Conservation (phyloP, 2,329 filamentous ascomycete genomes). For the Cercospora sp. region DNA sequence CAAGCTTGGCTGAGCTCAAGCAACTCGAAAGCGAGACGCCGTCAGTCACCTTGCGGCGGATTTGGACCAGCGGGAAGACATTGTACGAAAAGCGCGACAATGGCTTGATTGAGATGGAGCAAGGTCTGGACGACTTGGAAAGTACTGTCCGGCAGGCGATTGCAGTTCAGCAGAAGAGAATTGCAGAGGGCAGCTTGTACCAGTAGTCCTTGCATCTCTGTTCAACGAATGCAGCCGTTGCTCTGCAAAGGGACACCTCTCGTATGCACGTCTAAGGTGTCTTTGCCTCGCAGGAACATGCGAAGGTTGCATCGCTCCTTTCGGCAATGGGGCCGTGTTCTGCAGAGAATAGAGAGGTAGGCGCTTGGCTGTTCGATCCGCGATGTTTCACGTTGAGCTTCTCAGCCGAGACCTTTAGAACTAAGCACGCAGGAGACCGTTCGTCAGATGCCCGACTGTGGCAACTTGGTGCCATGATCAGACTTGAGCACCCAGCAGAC, state of each 20-base stretch:
- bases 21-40: conserved; percentile 60
- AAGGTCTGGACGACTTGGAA: conserved; percentile 55
- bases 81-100: conserved; percentile 71
- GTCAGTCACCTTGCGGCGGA: conserved; percentile 62
- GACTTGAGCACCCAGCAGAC: background rate
- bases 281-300: background rate
- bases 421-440: background rate
- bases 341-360: background rate
- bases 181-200: conserved; percentile 13
- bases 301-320: background rate
- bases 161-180: conserved; percentile 27
- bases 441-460: background rate
- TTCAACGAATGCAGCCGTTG: background rate
- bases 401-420: background rate
- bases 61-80: conserved; percentile 73
- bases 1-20: conserved; percentile 56
- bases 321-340: background rate
- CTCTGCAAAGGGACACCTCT: background rate
- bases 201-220: background rate
- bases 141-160: conserved; percentile 46
- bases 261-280: background rate
- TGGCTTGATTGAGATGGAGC: conserved; percentile 53
- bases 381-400: background rate
- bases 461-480: background rate
- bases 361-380: background rate